Evolutionary conservation across 441 rosid genomes (phyloP).

Genomic region (Populus hybrid): DNA sequence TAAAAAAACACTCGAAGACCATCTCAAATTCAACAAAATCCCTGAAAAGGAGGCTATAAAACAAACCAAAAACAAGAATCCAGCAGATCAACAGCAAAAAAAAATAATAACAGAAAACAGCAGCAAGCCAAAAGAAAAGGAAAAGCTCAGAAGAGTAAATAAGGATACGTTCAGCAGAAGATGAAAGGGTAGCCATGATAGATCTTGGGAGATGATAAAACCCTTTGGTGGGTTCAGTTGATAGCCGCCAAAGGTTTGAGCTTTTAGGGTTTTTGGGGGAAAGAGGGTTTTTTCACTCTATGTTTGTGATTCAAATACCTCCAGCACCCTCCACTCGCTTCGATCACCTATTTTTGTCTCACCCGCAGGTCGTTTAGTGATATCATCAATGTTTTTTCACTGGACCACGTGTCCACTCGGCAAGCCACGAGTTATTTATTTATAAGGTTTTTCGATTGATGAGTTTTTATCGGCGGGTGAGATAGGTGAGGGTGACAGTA

Average conservation of each 20-base stretch:
- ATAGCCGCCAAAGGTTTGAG: not conserved
- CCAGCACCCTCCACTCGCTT: constrained; percentile 28
- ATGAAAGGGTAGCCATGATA: constrained; percentile 64
- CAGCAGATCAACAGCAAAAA: not conserved
- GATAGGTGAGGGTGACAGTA: not conserved
- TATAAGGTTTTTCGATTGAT: not conserved
- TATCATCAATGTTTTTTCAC: not conserved
- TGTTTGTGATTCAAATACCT: constrained; percentile 60
- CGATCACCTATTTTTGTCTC: not conserved
- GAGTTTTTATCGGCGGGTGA: not conserved
- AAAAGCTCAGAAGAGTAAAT: constrained; percentile 29
- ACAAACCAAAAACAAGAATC: not conserved
- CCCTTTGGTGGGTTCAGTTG: not conserved
- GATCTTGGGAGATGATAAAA: not conserved
- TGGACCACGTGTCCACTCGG: not conserved
- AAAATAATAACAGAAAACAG: constrained; percentile 20
- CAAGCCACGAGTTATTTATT: not conserved
- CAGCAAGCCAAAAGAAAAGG: constrained; percentile 54
- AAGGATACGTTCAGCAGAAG: constrained; percentile 57
- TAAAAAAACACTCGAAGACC: not conserved
- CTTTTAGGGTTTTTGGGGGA: not conserved
- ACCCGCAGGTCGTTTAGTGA: not conserved
- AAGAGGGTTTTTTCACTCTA: constrained; percentile 23
- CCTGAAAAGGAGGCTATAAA: not conserved
- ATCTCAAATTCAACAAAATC: not conserved